These are phyloP conservation scores for Gloeopeniophorella convolvens DNA, from an alignment of 768 basidiomycete genomes.

Conservation along the genomic window DNA sequence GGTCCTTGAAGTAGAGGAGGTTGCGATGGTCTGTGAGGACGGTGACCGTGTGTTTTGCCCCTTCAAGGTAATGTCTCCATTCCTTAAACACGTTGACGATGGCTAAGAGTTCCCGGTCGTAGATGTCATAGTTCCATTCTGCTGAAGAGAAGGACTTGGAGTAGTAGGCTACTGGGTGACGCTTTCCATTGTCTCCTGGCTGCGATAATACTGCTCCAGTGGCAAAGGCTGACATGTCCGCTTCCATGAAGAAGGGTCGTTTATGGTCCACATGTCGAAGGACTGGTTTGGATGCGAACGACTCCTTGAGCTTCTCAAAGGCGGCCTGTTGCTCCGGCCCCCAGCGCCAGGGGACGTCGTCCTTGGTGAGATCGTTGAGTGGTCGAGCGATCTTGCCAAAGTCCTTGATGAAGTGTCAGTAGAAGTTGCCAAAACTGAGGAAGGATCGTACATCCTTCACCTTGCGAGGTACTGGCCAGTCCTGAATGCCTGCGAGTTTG, in stretches of 20 bases:
- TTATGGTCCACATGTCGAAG: constrained; percentile 8
- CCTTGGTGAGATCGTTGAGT: constrained; percentile 19
- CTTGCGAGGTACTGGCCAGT: constrained; percentile 33
- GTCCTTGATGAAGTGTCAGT: too few relatives aligned
- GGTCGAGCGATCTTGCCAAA: too few relatives aligned
- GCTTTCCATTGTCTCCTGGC: neutral
- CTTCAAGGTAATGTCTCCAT: constrained; percentile 26
- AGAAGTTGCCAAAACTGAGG: constrained; percentile 37
- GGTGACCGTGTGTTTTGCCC: constrained; percentile 7
- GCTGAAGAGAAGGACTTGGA: constrained; percentile 1
- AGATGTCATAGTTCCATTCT: constrained; percentile 21
- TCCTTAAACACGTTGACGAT: constrained; percentile 18
- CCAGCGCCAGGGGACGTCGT: constrained; percentile 18
- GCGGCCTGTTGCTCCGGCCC: constrained; percentile 3
- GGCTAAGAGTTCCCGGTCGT: constrained; percentile 20
- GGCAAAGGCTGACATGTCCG: constrained; percentile 22
- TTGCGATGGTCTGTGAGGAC: constrained; percentile 21
- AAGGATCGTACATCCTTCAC: constrained; percentile 35
- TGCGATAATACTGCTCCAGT: constrained; percentile 24
- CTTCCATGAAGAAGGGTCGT: constrained; percentile 4
- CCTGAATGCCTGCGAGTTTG: constrained; percentile 32
- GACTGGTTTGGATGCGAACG: constrained; percentile 19
- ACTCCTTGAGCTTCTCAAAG: constrained; percentile 23
- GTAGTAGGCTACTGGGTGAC: constrained; percentile 13
- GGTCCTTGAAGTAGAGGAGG: constrained; percentile 8